Evolutionary conservation across 192 early-diverging fungal species (phyloP).

Genomic region (Helicostylum pulchrum): DNA sequence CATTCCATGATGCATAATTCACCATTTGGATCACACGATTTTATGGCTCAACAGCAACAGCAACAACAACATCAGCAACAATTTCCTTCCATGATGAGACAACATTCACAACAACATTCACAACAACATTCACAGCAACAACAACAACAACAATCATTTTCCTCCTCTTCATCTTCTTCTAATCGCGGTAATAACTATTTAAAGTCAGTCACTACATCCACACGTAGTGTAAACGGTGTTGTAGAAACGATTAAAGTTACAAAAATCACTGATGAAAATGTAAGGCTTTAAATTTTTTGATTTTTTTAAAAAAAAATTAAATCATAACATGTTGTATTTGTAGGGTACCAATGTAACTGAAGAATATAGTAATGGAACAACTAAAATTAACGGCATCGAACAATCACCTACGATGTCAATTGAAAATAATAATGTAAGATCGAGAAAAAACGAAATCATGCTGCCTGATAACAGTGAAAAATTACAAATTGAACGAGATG

Average conservation of each 20-base stretch:
- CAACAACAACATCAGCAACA: too few relatives aligned
- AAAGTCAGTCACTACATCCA: slow-evolving; percentile 7
- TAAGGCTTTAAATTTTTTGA: too few relatives aligned
- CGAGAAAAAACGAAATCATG: too few relatives aligned
- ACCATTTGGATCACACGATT: too few relatives aligned
- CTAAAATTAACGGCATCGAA: background rate
- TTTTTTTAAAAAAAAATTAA: too few relatives aligned
- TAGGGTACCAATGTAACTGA: slow-evolving; percentile 10
- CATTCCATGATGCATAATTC: background rate
- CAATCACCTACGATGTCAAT: background rate
- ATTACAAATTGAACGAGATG: background rate
- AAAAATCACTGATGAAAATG: slow-evolving; percentile 15
- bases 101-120: background rate
- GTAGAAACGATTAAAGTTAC: slow-evolving; percentile 18
- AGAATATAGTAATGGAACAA: slow-evolving; percentile 5
- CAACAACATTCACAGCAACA: background rate
- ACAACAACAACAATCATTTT: background rate
- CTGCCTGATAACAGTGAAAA: too few relatives aligned
- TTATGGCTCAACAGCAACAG: too few relatives aligned
- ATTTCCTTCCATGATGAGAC: background rate
- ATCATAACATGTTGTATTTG: too few relatives aligned
- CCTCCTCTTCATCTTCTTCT: background rate
- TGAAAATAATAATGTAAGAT: too few relatives aligned
- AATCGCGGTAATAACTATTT: background rate
- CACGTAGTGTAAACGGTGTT: slow-evolving; percentile 15